Conservation (phyloP, 441 rosid genomes). For the Pelargonium fulgidum region DNA sequence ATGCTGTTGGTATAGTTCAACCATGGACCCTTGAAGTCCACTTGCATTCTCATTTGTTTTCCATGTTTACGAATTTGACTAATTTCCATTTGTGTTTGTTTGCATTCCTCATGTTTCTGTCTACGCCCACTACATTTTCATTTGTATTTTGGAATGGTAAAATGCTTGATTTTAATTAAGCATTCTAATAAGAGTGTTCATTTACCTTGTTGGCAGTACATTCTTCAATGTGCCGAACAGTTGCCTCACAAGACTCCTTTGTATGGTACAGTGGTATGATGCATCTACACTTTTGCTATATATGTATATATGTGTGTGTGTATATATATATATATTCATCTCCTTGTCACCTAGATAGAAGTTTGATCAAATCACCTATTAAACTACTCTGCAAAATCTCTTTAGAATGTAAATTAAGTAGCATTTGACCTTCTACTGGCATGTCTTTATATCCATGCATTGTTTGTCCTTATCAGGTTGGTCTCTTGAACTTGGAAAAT, state of each 20-base stretch:
- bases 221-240: slow-evolving; percentile 77
- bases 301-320: not conserved
- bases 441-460: too few species aligned
- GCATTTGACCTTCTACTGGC: too few species aligned
- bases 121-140: not conserved
- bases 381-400: not conserved
- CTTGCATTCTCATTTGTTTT: not conserved
- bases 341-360: not conserved
- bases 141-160: not conserved
- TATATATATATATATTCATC: not conserved
- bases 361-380: not conserved
- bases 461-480: slow-evolving; percentile 42
- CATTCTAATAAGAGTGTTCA: not conserved
- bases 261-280: slow-evolving; percentile 78
- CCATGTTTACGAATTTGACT: slow-evolving; percentile 1
- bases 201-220: slow-evolving; percentile 42
- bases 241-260: slow-evolving; percentile 95
- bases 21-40: not conserved
- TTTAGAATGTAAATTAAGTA: too few species aligned
- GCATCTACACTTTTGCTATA: not conserved
- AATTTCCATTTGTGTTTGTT: not conserved
- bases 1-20: not conserved
- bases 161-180: not conserved
- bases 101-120: not conserved
- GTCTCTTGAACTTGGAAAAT: slow-evolving; percentile 86